Base-by-base conservation (phyloP, 768 basidiomycete genomes). In the Trametes cubensis region DNA sequence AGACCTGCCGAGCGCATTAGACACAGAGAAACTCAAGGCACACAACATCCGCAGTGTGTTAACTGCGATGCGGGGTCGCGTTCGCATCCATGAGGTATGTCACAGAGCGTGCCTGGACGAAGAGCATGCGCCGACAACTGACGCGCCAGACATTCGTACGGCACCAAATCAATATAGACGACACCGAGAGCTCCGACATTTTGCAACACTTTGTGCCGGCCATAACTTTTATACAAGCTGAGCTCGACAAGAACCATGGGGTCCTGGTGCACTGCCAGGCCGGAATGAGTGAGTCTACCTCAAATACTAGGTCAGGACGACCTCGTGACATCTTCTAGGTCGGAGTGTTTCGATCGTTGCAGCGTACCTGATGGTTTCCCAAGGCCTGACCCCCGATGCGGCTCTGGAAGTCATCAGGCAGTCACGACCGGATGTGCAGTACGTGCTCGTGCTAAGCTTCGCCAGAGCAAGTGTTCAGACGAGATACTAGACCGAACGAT, bases 191-290 rank as follows among this genome's bases (percentile, higher is more conserved):
- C 52, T 85, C 85, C 39, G 94, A 97, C 70, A 81, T 94, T 25
- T 80, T 96, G 21, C 80, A 83, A 4, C 91, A 94, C 68, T 79
- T 97, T 62, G 76, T 92, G 13, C 85, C 89, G 0, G 84, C 88
- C 3, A 92, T 95, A 58, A 84, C 87, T 5, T 95, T 94, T 76
- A 94, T 97, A 47, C 81, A 90, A 64, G 81, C 83, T 14, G 90
- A 94, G 66, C 74, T 95, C 3, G 82, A 87, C 71, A 90, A 89
- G 68, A 86, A 83, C 0, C 77, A 87, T 30, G 88, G 89, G 1
- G 88, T 98, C 1, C 77, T 96, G 20, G 90, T 97, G 0, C 95
- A 97, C 74, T 96, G 95, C 71, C 88, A 92, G 60, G 93, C 92
- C 23, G 95, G 95, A 25, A 80, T 93, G 74, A 93, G 92, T 92